Evolutionary conservation across 495 filamentous ascomycete species (phyloP).

Genomic region (Daldinia concentrica): DNA sequence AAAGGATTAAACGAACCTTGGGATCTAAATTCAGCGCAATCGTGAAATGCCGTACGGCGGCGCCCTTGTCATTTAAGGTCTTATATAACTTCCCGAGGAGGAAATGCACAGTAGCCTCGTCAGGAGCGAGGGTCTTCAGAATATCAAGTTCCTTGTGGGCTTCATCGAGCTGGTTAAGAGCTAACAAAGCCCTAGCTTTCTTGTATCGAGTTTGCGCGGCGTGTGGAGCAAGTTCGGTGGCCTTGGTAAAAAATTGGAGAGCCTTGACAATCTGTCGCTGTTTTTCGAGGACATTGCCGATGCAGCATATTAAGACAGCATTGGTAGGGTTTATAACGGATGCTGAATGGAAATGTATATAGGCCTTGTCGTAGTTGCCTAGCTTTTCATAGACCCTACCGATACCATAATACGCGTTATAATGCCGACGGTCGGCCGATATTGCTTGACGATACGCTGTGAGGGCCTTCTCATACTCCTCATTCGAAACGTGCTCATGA

Average conservation of each 20-base stretch:
- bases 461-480: conserved; percentile 95
- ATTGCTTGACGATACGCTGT: conserved; percentile 84
- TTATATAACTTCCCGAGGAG: conserved; percentile 89
- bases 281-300: conserved; percentile 88
- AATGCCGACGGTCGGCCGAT: conserved; percentile 85
- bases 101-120: conserved; percentile 96
- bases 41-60: conserved; percentile 90
- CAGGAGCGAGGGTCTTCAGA: conserved; percentile 87
- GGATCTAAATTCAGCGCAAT: conserved; percentile 95
- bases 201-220: conserved; percentile 86
- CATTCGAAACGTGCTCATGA: conserved; percentile 95
- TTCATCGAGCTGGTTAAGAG: conserved; percentile 71
- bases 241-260: conserved; percentile 79
- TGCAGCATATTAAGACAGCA: conserved; percentile 86
- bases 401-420: conserved; percentile 97
- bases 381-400: conserved; percentile 93
- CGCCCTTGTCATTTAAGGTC: conserved; percentile 75
- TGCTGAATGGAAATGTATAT: conserved; percentile 88
- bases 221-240: conserved; percentile 80
- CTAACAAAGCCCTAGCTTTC: conserved; percentile 87
- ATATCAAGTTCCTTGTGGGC: conserved; percentile 82
- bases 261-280: conserved; percentile 81
- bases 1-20: conserved; percentile 66
- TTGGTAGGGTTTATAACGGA: conserved; percentile 90
- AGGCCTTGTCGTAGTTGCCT: conserved; percentile 89